A percentile compares a stretch with the other conserved stretches of the same genome.
Evolutionary conservation across 2,329 filamentous ascomycete genomes (phyloP).

Genomic region (Xylaria multiplex): DNA sequence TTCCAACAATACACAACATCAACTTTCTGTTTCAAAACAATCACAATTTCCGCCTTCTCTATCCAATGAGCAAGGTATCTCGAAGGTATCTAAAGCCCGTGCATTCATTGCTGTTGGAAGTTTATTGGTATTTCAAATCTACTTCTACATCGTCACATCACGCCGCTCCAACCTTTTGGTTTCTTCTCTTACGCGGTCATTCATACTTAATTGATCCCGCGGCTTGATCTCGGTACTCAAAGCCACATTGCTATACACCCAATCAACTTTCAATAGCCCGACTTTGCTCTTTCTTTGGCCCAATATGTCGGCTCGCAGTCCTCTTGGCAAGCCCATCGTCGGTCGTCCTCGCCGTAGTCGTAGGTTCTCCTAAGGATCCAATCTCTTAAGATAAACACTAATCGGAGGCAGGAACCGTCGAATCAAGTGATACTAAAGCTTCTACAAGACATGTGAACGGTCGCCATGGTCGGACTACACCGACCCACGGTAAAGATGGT

Average conservation of each 20-base stretch:
- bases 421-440: not conserved
- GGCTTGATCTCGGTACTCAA: not conserved
- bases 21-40: not conserved
- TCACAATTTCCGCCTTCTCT: not conserved
- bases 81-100: not conserved
- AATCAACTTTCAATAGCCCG: not conserved
- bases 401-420: conserved; percentile 16
- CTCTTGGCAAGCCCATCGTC: conserved; percentile 22
- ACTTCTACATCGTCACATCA: not conserved
- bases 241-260: not conserved
- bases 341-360: conserved; percentile 31
- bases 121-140: not conserved
- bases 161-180: not conserved
- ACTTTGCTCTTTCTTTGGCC: not conserved
- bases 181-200: not conserved
- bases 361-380: conserved; percentile 10
- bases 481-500: conserved; percentile 2
- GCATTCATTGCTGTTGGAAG: not conserved
- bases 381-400: not conserved
- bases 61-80: not conserved
- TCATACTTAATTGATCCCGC: not conserved
- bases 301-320: conserved; percentile 29
- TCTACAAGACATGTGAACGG: not conserved
- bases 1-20: conserved; percentile 5
- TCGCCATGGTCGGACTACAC: not conserved